Base-by-base conservation (phyloP, 106 monocot genomes). In the Dactylorhiza incarnata region DNA sequence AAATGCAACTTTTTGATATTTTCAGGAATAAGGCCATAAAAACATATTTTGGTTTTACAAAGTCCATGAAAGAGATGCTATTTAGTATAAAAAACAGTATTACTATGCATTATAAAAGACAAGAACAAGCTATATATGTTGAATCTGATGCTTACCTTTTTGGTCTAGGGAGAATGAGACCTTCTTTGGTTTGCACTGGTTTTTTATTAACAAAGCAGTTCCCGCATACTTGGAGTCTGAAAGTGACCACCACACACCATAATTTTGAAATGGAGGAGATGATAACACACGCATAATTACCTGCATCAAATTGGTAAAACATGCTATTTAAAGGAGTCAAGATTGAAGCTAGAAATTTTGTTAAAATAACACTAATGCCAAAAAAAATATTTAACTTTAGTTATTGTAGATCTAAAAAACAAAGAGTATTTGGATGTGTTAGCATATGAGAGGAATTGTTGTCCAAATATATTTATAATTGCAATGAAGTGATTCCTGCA, bases 221-320 rank as follows among this genome's bases (percentile, higher is more conserved):
- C 96, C 96, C 7, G 49, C 93, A 79, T 97, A 97, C 81, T 97
- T 97, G 45, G 96, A 87, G 73, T 97, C 93, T 59, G 96, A 93
- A 94, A 97, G 96, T 76, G 96, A 97, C 96, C 96, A 97, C 93
- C 93, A 97, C 8, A 93, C 86, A 75, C 80, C 81, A 78, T 93
- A 97, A 67, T 84, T 80, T 74, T 78, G 77, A 76, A 91, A 97
- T 68, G 89, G 89, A 50, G 80, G 79, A 83, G 58, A 86, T 65
- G 93, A 91, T 62, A 97, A 76, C 13, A 87, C 96, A 72, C 84
- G 85, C 84, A 94, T 74, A 51, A 97, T 80, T 12, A 86, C 73
- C 96, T 97, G 81, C 73, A 82, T 12, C 22, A 61, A 46, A 61
- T 48, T 6, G 5, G 6, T 72, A 72, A 72, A 72, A 12, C 26